A percentile compares a stretch with the other conserved stretches of the same genome.
phyloP scores from a whole-genome alignment of 495 filamentous ascomycete genomes.

The Xylaria castorea region DNA sequence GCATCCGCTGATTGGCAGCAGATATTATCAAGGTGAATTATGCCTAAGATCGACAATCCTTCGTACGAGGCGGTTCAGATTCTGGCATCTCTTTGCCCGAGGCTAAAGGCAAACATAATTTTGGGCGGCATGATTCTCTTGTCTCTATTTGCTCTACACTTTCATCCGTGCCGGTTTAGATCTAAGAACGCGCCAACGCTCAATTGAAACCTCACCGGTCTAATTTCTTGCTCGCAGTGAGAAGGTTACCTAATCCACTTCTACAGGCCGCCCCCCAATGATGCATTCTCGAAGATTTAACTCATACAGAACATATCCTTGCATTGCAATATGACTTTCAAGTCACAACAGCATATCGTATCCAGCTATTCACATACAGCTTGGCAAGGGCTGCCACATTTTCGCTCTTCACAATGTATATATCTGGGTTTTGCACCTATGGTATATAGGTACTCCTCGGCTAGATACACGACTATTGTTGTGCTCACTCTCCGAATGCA shows the following conservation, averaged over 20 bases:
- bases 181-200: background rate
- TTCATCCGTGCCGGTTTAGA: background rate
- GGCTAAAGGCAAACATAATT: conserved; percentile 3
- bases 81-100: background rate
- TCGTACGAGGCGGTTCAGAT: background rate
- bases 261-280: background rate
- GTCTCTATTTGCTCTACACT: background rate
- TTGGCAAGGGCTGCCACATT: background rate
- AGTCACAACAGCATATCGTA: background rate
- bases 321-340: background rate
- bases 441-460: background rate
- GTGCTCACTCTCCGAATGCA: background rate
- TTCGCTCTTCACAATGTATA: background rate
- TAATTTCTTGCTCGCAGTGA: background rate
- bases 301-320: background rate
- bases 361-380: background rate
- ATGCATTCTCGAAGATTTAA: background rate
- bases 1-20: background rate
- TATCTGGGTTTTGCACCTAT: background rate
- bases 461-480: background rate
- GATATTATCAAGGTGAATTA: background rate
- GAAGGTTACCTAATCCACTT: background rate
- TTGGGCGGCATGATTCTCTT: background rate
- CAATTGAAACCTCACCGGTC: background rate
- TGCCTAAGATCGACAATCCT: background rate